These are phyloP conservation scores for Microbotryomycetes sp. DNA, from an alignment of 1,284 basidiomycete genomes.

Conservation along the genomic window DNA sequence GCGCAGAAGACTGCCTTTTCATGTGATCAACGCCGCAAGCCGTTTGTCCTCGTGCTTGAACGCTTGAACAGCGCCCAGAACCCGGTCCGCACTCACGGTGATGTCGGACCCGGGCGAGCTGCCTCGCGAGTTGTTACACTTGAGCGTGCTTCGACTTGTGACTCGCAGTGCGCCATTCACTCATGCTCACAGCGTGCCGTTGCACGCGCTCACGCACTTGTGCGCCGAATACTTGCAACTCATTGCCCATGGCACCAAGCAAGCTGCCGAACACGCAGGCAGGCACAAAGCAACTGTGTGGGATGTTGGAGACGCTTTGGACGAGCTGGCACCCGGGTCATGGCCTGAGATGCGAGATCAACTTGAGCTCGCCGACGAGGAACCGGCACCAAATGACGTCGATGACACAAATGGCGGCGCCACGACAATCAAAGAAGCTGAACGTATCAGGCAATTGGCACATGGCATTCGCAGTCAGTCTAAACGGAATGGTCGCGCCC, in stretches of 20 bases:
- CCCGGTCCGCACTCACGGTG: not conserved
- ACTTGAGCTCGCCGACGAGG: conserved; percentile 9
- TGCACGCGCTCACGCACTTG: conserved; percentile 33
- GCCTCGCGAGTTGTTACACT: conserved; percentile 18
- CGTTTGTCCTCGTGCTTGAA: too few relatives aligned
- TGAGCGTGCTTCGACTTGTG: conserved; percentile 24
- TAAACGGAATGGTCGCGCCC: not conserved
- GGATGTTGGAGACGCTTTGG: conserved; percentile 30
- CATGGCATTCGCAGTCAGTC: conserved; percentile 16
- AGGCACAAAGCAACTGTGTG: conserved; percentile 23
- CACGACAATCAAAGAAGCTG: conserved; percentile 10
- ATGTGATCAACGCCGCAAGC: too few relatives aligned
- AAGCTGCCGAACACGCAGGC: conserved; percentile 25
- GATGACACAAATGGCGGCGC: conserved; percentile 2
- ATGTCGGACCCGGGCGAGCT: not conserved
- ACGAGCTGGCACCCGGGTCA: conserved; percentile 14
- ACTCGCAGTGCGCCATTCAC: conserved; percentile 24
- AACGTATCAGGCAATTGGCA: conserved; percentile 15
- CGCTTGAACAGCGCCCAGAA: too few relatives aligned
- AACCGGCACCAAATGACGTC: not conserved
- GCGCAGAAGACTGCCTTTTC: too few relatives aligned
- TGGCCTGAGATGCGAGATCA: conserved; percentile 25
- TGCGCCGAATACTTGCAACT: conserved; percentile 30
- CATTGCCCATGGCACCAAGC: conserved; percentile 19
- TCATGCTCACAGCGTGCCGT: conserved; percentile 15